Conservation (phyloP, 2,329 filamentous ascomycete genomes). For the Colletotrichum euphorbiae region DNA sequence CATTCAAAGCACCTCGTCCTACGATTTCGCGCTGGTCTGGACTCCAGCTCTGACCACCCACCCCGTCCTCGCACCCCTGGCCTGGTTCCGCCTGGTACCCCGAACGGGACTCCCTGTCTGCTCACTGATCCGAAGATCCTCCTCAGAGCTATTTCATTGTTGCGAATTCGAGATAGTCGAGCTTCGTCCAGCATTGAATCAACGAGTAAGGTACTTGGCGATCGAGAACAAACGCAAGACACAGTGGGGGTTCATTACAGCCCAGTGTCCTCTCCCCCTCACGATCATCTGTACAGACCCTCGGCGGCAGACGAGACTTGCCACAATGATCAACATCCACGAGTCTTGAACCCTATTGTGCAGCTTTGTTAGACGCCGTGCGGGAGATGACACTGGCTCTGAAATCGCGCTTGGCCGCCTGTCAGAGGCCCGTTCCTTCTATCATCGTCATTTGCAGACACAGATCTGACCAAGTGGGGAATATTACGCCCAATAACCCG, state of each 20-base stretch:
- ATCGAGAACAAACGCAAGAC: conserved; percentile 9
- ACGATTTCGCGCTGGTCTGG: conserved; percentile 15
- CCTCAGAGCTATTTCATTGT: conserved; percentile 26
- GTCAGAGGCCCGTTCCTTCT: conserved; percentile 30
- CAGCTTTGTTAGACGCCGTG: conserved; percentile 27
- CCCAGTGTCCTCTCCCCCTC: conserved; percentile 12
- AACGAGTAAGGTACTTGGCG: conserved; percentile 13
- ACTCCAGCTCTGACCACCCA: conserved; percentile 32
- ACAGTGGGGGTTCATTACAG: conserved; percentile 21
- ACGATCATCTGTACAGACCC: conserved; percentile 18
- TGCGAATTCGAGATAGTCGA: conserved; percentile 31
- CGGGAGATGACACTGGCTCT: conserved; percentile 21
- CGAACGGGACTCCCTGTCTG: conserved; percentile 31
- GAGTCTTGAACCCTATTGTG: conserved; percentile 21
- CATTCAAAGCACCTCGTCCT: conserved; percentile 12
- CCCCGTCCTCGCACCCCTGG: conserved; percentile 32
- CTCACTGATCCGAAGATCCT: conserved; percentile 26
- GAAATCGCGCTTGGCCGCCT: conserved; percentile 34
- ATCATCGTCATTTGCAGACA: conserved; percentile 26
- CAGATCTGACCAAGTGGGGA: conserved; percentile 31
- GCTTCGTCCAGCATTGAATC: conserved; percentile 23
- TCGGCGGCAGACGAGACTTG: conserved; percentile 35
- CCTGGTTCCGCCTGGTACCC: conserved; percentile 24
- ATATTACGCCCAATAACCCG: conserved; percentile 20
- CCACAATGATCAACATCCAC: conserved; percentile 7